Base-by-base conservation (phyloP, 2,329 filamentous ascomycete genomes). In the Diplodia intermedia region DNA sequence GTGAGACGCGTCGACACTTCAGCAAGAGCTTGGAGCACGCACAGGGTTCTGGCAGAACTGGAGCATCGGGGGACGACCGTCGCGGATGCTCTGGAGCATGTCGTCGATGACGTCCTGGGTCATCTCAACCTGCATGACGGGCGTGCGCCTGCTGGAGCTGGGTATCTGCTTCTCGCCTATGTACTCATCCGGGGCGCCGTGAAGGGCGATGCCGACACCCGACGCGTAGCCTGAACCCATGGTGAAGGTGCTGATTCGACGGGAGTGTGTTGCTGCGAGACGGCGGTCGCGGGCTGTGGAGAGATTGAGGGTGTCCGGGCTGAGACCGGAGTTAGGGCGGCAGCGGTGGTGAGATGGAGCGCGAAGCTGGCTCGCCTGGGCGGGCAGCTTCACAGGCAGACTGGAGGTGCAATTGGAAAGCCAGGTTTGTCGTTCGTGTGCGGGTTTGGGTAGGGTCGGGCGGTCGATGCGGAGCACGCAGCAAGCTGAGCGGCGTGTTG, bases 81-180 rank as follows among this genome's bases (percentile, higher is more conserved):
- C 76, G 70, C 73, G 72, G 54, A 77, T 71, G 72, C 75, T 76
- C 69, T 77, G 74, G 54, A 80, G 74, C 67, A 81, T 77, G 72
- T 79, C 78, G 72, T 81, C 75, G 73, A 80, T 71, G 60, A 80
- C 75, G 69, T 79, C 76, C 68, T 79, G 75, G 71, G 74, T 76
- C 70, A 81, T 79, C 60, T 80, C 78, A 62, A 81, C 73, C 71
- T 79, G 79, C 78, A 81, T 80, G 74, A 76, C 77, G 71, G 79
- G 78, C 67, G 77, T 69, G 43, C 76, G 72, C 68, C 73, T 69
- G 54, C 70, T 71, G 33, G 57, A 29, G 33, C n/a, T 65, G 70
- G 71, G 75, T 69, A 75, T 73, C 52, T 76, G 74, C 68, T 75
- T 72, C 47, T 72, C 73, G 56, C 71, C 74, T 69, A 78, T 74